Base-by-base conservation (phyloP, 495 filamentous ascomycete genomes). In the Penicillium dipodomyicola region DNA sequence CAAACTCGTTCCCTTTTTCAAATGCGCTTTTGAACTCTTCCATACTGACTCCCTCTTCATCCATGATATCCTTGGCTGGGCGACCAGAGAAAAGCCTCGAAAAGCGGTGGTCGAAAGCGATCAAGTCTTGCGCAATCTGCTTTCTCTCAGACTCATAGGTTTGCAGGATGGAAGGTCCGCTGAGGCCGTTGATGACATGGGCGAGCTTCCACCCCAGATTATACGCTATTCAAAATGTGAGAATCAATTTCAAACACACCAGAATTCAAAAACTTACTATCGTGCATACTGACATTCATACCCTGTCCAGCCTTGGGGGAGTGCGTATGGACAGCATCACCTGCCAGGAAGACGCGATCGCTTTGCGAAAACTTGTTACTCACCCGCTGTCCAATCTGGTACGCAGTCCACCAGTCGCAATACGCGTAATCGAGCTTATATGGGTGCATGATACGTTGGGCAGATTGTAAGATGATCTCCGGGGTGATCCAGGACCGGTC, bases 191-290 rank as follows among this genome's bases (percentile, higher is more conserved):
- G 49, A 83, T 71, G 2, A 87, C 85, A 33, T 80, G 68, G 1
- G 80, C 78, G 22, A 92, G 73, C 67, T 92, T 92, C 87, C 88
- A 91, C 27, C 84, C 87, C 1, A 91, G 79, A 54, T 90, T 91
- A 67, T 84, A 88, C 0, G 85, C 77, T 66, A 45, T 30, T 15
- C 72, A 64, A 7, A 73, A 57, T 35, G 40, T 54, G 12, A 53
- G 40, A n/a, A 23, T 22, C 12, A 3, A 14, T 1, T 37, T 9
- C 3, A 23, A 44, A 11, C 12, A 22, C 10, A 8, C 8, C 2
- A 27, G 7, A 1, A 2, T 8, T 23, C 15, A 25, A 43, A 29
- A 43, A 61, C 67, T 56, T 57, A 60, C 64, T 65, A 60, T 87
- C 84, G 64, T 85, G 82, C 72, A 87, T 83, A 12, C 71, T 76